phyloP scores from a whole-genome alignment of 192 early-diverging fungal genomes.

The Chytriomyces confervae region DNA sequence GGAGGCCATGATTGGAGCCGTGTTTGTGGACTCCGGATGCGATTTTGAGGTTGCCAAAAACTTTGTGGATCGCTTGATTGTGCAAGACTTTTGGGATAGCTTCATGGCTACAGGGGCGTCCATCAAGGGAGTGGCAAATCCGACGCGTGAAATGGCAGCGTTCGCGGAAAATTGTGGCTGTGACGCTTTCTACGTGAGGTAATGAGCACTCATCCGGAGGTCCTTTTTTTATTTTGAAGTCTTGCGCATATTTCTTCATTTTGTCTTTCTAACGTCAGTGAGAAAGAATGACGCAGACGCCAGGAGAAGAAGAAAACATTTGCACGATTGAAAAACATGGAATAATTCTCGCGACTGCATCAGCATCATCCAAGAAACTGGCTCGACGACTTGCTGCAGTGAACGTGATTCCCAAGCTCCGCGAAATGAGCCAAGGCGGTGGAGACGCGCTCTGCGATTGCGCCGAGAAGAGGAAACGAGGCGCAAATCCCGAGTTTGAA shows the following conservation, averaged over 20 bases:
- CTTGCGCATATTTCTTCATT: not conserved
- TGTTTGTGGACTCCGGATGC: conserved; percentile 84
- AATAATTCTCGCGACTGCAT: not conserved
- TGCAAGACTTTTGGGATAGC: conserved; percentile 29
- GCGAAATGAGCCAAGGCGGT: not conserved
- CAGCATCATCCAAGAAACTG: conserved; percentile 10
- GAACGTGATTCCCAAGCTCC: not conserved
- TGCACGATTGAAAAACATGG: conserved; percentile 13
- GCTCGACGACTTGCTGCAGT: conserved; percentile 11
- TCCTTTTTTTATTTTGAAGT: conserved; percentile 9
- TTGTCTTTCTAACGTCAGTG: no score
- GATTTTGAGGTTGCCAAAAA: conserved; percentile 55
- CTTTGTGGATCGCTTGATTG: conserved; percentile 34
- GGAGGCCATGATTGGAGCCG: conserved; percentile 87
- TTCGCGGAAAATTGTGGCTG: conserved; percentile 22
- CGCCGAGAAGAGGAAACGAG: not conserved
- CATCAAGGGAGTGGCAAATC: conserved; percentile 9
- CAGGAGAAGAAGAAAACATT: not conserved
- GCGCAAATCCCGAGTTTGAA: no score
- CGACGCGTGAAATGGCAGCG: conserved; percentile 2
- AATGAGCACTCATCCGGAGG: not conserved
- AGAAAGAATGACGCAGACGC: not conserved
- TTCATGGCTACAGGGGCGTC: conserved; percentile 11
- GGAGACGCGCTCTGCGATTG: conserved; percentile 12
- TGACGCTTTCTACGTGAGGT: conserved; percentile 21